These are phyloP conservation scores for Aspergillus brasiliensis DNA, from an alignment of 2,329 filamentous ascomycete species.

Conservation along the genomic window DNA sequence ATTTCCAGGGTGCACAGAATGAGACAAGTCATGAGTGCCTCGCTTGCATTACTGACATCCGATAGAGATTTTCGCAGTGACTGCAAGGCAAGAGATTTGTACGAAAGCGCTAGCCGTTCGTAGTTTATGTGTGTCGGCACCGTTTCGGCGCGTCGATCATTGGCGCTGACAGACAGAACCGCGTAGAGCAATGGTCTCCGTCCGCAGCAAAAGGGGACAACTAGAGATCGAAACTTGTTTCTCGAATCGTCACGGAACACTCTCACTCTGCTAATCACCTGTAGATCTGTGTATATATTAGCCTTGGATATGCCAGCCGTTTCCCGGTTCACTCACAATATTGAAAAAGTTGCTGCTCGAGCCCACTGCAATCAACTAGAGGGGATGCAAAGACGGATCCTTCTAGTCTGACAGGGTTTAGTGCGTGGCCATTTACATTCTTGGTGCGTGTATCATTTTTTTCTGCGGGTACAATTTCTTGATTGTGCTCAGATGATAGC, in stretches of 20 bases:
- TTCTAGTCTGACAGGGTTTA: background rate
- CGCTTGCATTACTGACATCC: background rate
- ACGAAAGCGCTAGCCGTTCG: constrained; percentile 1
- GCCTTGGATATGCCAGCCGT: background rate
- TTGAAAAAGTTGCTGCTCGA: constrained; percentile 1
- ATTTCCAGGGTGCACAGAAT: constrained; percentile 1
- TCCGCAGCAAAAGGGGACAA: constrained; percentile 1
- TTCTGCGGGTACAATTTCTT: background rate
- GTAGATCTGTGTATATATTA: background rate
- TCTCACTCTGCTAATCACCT: background rate
- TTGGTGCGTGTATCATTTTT: background rate
- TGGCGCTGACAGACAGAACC: constrained; percentile 4
- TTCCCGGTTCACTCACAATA: background rate
- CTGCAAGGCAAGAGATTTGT: background rate
- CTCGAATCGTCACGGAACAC: background rate
- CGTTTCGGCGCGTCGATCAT: constrained; percentile 1
- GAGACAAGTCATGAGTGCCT: constrained; percentile 5
- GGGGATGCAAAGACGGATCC: background rate
- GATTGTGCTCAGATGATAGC: background rate
- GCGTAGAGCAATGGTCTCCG: constrained; percentile 3
- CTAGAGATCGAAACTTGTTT: constrained; percentile 3
- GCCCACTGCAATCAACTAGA: background rate
- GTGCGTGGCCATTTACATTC: background rate
- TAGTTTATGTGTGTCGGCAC: constrained; percentile 1
- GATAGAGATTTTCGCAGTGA: background rate